Percentiles rank a stretch among this genome's conserved stretches.
Conservation (phyloP, 108 stramenopile species). For the Discostella stelligeroides region DNA sequence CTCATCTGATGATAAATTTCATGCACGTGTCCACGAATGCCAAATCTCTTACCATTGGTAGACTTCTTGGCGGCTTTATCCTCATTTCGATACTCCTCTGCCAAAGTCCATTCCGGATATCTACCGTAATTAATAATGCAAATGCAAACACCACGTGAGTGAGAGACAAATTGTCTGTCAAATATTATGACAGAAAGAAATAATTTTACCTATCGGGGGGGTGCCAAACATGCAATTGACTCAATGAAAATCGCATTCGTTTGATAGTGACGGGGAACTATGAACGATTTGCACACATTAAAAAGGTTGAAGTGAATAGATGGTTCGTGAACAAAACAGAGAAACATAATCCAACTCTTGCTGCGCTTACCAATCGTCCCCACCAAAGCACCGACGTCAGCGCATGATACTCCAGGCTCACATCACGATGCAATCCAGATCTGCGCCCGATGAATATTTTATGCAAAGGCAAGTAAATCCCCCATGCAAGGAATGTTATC, state of each 20-base stretch:
- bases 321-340: background rate
- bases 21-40: conserved; percentile 40
- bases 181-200: background rate
- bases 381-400: conserved; percentile 73
- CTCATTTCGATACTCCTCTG: conserved; percentile 20
- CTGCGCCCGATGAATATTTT: conserved; percentile 52
- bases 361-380: conserved; percentile 61
- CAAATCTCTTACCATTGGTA: conserved; percentile 38
- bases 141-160: conserved; percentile 1
- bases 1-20: conserved; percentile 52
- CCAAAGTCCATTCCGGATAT: conserved; percentile 41
- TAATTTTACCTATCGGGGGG: conserved; percentile 21
- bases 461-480: conserved; percentile 67
- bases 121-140: background rate
- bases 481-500: conserved; percentile 60
- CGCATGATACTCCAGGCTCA: conserved; percentile 76
- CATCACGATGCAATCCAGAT: conserved; percentile 62
- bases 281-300: background rate
- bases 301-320: background rate
- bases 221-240: conserved; percentile 66
- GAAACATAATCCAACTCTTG: conserved; percentile 3
- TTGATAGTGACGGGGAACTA: conserved; percentile 62
- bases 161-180: background rate
- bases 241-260: conserved; percentile 72
- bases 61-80: conserved; percentile 7